Conservation (phyloP, 2,329 filamentous ascomycete species). For the Fusarium illudens region DNA sequence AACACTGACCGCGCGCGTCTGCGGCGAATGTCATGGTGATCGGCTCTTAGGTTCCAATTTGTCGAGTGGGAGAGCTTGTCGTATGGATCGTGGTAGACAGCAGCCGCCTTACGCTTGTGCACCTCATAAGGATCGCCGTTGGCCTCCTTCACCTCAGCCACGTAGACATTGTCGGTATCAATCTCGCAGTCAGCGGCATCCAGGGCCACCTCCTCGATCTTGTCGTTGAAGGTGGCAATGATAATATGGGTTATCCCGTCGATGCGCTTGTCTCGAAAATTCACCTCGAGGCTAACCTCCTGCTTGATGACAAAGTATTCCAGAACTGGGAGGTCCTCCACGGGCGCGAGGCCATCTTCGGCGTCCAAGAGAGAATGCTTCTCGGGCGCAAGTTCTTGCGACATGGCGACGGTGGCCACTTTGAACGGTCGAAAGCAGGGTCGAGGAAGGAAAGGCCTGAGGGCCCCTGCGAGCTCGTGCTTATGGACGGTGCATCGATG, state of each 20-base stretch:
- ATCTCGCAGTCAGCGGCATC: constrained; percentile 71
- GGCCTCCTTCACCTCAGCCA: constrained; percentile 52
- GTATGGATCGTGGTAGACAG: constrained; percentile 71
- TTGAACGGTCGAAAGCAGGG: constrained; percentile 28
- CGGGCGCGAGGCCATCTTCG: constrained; percentile 46
- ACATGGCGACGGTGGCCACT: constrained; percentile 31
- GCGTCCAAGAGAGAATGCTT: constrained; percentile 44
- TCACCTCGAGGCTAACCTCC: constrained; percentile 87
- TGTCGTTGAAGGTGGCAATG: constrained; percentile 70
- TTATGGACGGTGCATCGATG: constrained; percentile 39
- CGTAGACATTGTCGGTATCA: constrained; percentile 61
- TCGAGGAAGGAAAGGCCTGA: constrained; percentile 35
- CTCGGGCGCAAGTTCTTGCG: constrained; percentile 27
- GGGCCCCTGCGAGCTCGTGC: constrained; percentile 38
- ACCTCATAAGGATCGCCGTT: constrained; percentile 49
- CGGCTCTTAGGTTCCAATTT: constrained; percentile 68
- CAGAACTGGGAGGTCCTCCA: constrained; percentile 49
- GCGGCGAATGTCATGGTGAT: constrained; percentile 79
- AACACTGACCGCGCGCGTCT: constrained; percentile 69
- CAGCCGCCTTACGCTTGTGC: constrained; percentile 52
- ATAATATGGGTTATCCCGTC: constrained; percentile 84
- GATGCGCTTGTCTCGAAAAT: constrained; percentile 79
- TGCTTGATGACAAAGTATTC: constrained; percentile 75
- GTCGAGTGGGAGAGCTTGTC: constrained; percentile 67
- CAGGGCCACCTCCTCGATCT: constrained; percentile 65